Percentiles rank a stretch among this genome's conserved stretches.
These are phyloP conservation scores for Trypanosoma conorhini DNA, from an alignment of 208 protist species.

Conservation along the genomic window DNA sequence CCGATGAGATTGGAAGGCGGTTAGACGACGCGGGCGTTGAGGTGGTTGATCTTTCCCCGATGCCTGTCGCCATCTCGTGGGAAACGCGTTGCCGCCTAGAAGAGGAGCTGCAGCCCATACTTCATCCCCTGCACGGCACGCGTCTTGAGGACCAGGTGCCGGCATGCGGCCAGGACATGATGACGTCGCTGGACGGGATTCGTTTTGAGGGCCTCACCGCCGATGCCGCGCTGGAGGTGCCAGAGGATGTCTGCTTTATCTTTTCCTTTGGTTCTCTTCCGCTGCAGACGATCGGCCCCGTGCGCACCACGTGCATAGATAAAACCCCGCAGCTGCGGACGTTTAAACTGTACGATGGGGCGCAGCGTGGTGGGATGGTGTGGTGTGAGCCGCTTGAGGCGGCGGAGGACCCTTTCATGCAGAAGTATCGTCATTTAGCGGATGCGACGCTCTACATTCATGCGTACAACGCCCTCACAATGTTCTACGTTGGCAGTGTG, in stretches of 20 bases:
- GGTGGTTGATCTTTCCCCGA: conserved; percentile 71
- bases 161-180: conserved; percentile 33
- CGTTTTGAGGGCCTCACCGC: conserved; percentile 87
- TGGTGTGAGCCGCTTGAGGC: conserved; percentile 83
- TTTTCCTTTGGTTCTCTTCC: conserved; percentile 88
- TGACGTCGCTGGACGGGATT: conserved; percentile 65
- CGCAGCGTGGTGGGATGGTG: conserved; percentile 54
- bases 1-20: conserved; percentile 7
- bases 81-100: conserved; percentile 51
- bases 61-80: conserved; percentile 72
- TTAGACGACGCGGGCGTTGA: conserved; percentile 41
- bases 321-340: conserved; percentile 35
- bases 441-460: conserved; percentile 74
- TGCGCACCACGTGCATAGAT: conserved; percentile 55
- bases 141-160: conserved; percentile 53
- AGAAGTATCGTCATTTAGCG: conserved; percentile 53
- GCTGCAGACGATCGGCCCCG: conserved; percentile 72
- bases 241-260: conserved; percentile 71
- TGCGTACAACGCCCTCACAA: conserved; percentile 83
- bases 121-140: conserved; percentile 66
- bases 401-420: conserved; percentile 46
- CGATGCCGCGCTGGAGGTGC: conserved; percentile 57
- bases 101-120: conserved; percentile 69
- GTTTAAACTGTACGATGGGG: conserved; percentile 64
- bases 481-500: conserved; percentile 87